Base-by-base conservation (phyloP, 73 alveolate genomes). In the Paraurostyla sp. region DNA sequence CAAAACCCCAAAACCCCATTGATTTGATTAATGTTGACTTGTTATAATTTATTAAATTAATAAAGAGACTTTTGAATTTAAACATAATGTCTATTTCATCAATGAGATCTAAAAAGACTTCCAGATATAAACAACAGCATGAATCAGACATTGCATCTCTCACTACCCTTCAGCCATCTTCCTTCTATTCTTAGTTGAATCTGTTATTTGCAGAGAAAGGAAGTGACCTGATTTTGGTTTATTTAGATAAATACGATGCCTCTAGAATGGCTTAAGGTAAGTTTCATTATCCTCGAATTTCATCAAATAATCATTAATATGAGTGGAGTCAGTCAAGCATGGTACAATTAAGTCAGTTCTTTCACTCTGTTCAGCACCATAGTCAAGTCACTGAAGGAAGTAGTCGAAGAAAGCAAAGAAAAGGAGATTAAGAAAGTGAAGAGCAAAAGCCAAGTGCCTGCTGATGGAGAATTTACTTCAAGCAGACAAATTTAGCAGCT, bases 11-110 rank as follows among this genome's bases (percentile, higher is more conserved):
- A n/a, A n/a, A n/a, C n/a, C n/a, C n/a, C n/a, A n/a, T n/a, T n/a
- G n/a, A n/a, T n/a, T n/a, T n/a, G n/a, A n/a, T n/a, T n/a, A n/a
- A n/a, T n/a, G n/a, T n/a, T n/a, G n/a, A n/a, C n/a, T n/a, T n/a
- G n/a, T n/a, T n/a, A n/a, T n/a, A n/a, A n/a, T n/a, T n/a, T n/a
- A n/a, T n/a, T n/a, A n/a, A n/a, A n/a, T n/a, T n/a, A n/a, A n/a
- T n/a, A n/a, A 60, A 60, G 13, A 60, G 78, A 60, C 78, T 60
- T 60, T 69, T 69, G 59, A 69, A 69, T 41, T 41, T 69, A 69
- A 69, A 69, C 29, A 69, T 69, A 43, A 41, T 43, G 84, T 41
- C 84, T 38, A 69, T 69, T 69, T 69, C 84, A 38, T 69, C 84
- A 69, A 69, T 69, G 84, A 69, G 84, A 43, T 69, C 84, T 3